Base-by-base conservation (phyloP, 1,284 basidiomycete species). In the Cryptococcus sp. region DNA sequence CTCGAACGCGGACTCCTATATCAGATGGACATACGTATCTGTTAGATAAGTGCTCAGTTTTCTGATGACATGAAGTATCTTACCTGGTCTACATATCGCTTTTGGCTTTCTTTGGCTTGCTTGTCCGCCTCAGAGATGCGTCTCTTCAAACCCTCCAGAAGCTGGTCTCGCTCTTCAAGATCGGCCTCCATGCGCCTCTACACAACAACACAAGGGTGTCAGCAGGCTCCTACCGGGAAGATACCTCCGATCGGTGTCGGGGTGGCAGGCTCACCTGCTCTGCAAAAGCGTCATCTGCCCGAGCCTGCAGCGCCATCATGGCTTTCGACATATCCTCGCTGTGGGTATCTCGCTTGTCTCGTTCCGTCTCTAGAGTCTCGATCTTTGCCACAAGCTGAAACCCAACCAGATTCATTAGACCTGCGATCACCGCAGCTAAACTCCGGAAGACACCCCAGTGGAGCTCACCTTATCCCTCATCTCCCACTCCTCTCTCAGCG, bases 1-100 rank as follows among this genome's bases (percentile, higher is more conserved):
- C 28, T 77, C 76, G 53, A 77, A 73, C 2, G 67, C 61, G 46
- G 65, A 61, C 51, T 77, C 73, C 76, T 77, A 53, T 1, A 13
- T 3, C 36, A 48, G n/a, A n/a, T n/a, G n/a, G n/a, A n/a, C n/a
- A n/a, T n/a, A n/a, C n/a, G n/a, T n/a, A n/a, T n/a, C n/a, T n/a
- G n/a, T 15, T 33, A 23, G 18, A 38, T 12, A 33, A 37, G 9
- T 16, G 44, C 54, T 42, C 18, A 37, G 38, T 43, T 18, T 15
- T 16, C n/a, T 21, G 16, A 3, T 44, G 6, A 47, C 51, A 39
- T 42, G 39, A 33, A 9, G 28, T n/a, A 46, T 28, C 46, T 38
- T 46, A 75, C 76, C 69, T 77, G 74, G 53, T 72, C 71, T 2
- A 62, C 50, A 62, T 72, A 70, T 13, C 72, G 56, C 38, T 64